Evolutionary conservation across 2,329 filamentous ascomycete genomes (phyloP).

Genomic region (Diplodia intermedia): DNA sequence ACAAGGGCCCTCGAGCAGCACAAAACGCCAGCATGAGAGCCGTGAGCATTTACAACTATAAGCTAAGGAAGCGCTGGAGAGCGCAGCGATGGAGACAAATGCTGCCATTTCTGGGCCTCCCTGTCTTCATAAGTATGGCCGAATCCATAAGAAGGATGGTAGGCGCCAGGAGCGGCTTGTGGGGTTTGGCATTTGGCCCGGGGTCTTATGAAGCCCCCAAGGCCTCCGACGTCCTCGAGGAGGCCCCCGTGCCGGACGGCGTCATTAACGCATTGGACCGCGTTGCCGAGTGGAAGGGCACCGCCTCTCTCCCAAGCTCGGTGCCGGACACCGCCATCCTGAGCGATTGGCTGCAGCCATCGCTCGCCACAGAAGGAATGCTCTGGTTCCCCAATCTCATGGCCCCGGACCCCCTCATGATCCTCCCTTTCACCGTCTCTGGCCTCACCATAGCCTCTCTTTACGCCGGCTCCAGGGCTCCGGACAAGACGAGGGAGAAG

Average conservation of each 20-base stretch:
- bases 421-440: conserved; percentile 58
- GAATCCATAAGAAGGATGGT: conserved; percentile 47
- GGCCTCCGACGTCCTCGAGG: background rate
- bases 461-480: conserved; percentile 11
- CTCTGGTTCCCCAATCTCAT: conserved; percentile 67
- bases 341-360: conserved; percentile 52
- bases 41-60: background rate
- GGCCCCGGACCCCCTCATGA: conserved; percentile 58
- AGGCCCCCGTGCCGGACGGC: background rate
- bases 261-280: background rate
- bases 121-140: conserved; percentile 48
- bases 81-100: conserved; percentile 6
- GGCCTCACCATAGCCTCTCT: conserved; percentile 40
- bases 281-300: background rate
- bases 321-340: conserved; percentile 1
- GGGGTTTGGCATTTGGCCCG: conserved; percentile 1
- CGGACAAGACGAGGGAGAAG: background rate
- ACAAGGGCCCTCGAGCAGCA: background rate
- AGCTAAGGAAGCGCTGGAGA: conserved; percentile 22
- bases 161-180: conserved; percentile 39
- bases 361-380: conserved; percentile 63
- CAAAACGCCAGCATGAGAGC: background rate
- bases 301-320: background rate
- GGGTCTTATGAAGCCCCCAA: background rate
- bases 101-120: conserved; percentile 39